Conservation (phyloP, 192 early-diverging fungal genomes). For the Diversispora eburnea region DNA sequence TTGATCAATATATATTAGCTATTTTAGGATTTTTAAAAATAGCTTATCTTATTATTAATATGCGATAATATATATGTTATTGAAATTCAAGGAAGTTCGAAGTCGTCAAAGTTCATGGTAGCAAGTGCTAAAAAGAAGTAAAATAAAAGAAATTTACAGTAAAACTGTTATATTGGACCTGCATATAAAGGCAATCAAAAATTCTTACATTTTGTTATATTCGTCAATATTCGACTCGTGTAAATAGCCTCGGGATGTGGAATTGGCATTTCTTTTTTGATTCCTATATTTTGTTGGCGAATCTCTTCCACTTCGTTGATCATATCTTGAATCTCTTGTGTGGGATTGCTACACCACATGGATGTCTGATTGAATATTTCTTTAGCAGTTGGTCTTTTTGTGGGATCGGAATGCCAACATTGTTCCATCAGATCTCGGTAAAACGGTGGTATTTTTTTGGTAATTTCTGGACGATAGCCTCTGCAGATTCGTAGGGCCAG, state of each 20-base stretch:
- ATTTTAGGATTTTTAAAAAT: too few relatives aligned
- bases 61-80: too few relatives aligned
- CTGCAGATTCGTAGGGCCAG: constrained; percentile 32
- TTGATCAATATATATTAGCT: too few relatives aligned
- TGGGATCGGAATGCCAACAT: constrained; percentile 16
- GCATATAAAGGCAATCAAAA: background rate
- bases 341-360: background rate
- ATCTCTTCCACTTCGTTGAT: background rate
- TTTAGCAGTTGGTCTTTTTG: constrained; percentile 14
- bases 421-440: constrained; percentile 10
- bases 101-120: too few relatives aligned
- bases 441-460: constrained; percentile 30
- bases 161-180: too few relatives aligned
- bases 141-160: too few relatives aligned
- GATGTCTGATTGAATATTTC: background rate
- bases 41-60: too few relatives aligned
- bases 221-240: constrained; percentile 9
- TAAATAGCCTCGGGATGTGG: constrained; percentile 14
- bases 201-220: constrained; percentile 8
- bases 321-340: background rate
- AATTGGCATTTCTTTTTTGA: constrained; percentile 14
- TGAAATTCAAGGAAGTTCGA: too few relatives aligned
- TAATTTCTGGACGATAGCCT: constrained; percentile 34
- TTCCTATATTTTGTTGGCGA: constrained; percentile 9
- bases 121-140: too few relatives aligned